Percentiles rank a stretch among this genome's conserved stretches.
Evolutionary conservation across 2,329 filamentous ascomycete species (phyloP).

Genomic region (Xylaria sp.): DNA sequence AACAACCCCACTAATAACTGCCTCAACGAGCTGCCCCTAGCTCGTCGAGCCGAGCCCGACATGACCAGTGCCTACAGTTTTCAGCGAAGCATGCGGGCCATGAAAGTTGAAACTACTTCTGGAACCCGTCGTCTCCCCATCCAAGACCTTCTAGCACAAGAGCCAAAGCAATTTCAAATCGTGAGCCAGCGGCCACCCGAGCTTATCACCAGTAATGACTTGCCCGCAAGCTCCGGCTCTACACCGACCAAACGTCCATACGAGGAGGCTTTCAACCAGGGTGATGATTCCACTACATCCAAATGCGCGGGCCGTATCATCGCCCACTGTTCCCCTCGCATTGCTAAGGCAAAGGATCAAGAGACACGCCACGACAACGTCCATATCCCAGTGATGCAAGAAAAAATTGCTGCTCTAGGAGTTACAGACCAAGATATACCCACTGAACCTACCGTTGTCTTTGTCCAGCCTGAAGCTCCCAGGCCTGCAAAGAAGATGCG

Average conservation of each 20-base stretch:
- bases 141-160: conserved; percentile 37
- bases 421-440: neutral
- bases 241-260: conserved; percentile 35
- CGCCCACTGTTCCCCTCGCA: neutral
- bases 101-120: conserved; percentile 12
- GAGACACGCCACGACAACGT: neutral
- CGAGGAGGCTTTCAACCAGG: conserved; percentile 34
- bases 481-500: conserved; percentile 41
- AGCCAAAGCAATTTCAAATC: conserved; percentile 26
- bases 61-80: conserved; percentile 43
- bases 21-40: neutral
- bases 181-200: neutral
- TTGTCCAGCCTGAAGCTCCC: neutral
- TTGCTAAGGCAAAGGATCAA: neutral
- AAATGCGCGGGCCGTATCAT: neutral
- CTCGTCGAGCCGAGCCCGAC: conserved; percentile 30
- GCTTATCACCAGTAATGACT: neutral
- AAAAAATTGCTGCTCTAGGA: neutral
- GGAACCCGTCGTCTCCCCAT: conserved; percentile 36
- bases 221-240: neutral
- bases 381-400: neutral
- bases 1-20: conserved; percentile 32
- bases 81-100: conserved; percentile 38
- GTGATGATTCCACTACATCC: neutral
- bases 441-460: neutral